A percentile compares a stretch with the other conserved stretches of the same genome.
These are phyloP conservation scores for Raphanus hybrid DNA, from an alignment of 441 rosid genomes.

Conservation along the genomic window DNA sequence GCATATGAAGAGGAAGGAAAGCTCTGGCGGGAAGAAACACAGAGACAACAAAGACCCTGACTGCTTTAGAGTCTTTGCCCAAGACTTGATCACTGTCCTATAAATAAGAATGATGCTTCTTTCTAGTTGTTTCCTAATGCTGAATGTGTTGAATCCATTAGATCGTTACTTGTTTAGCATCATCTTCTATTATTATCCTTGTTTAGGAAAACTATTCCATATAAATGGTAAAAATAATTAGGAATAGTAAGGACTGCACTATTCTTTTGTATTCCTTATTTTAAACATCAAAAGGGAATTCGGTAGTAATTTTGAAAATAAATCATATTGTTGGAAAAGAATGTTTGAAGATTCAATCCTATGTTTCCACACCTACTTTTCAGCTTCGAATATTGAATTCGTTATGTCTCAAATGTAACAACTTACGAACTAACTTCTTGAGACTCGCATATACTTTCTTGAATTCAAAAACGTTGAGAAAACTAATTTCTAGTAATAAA, in stretches of 20 bases:
- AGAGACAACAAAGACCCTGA: neutral
- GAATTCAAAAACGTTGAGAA: neutral
- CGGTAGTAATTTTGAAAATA: neutral
- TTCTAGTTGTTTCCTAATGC: too few relatives aligned
- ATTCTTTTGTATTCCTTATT: too few relatives aligned
- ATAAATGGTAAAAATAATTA: too few relatives aligned
- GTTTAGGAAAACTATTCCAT: too few relatives aligned
- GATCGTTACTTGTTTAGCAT: neutral
- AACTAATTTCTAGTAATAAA: neutral
- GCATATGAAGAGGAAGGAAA: neutral
- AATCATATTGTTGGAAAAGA: neutral
- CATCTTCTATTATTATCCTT: neutral
- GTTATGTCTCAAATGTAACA: constrained; percentile 6
- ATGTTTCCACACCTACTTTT: constrained; percentile 10
- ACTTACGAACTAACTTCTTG: neutral
- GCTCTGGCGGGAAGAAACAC: neutral
- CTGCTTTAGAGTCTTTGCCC: neutral
- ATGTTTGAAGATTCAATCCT: constrained; percentile 18
- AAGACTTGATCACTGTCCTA: neutral
- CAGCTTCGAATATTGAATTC: neutral
- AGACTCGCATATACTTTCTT: neutral
- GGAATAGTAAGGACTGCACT: too few relatives aligned
- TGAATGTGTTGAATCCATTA: too few relatives aligned
- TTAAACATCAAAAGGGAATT: neutral
- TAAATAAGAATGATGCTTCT: neutral